Conservation (phyloP, 1,284 basidiomycete species). For the Pisolithus thermaeus region DNA sequence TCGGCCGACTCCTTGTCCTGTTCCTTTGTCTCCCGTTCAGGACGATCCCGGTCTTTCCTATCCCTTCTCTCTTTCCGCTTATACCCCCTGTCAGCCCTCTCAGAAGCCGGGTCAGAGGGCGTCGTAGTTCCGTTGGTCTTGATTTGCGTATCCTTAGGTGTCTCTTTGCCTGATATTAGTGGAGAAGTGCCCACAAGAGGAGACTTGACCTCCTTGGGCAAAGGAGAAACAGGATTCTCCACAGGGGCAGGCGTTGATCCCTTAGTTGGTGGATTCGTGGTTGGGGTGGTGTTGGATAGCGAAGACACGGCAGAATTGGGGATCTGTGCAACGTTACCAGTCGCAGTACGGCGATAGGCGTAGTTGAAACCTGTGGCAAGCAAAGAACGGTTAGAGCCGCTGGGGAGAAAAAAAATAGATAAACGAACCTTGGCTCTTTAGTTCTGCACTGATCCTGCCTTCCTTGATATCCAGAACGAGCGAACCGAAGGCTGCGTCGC, state of each 20-base stretch:
- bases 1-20: conserved; percentile 34
- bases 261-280: conserved; percentile 31
- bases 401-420: neutral
- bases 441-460: conserved; percentile 86
- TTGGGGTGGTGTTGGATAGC: conserved; percentile 24
- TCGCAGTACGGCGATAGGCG: conserved; percentile 76
- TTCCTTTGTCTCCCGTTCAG: conserved; percentile 27
- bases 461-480: conserved; percentile 88
- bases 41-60: conserved; percentile 46
- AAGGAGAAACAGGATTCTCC: conserved; percentile 37
- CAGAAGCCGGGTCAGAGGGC: conserved; percentile 21
- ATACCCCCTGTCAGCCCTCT: conserved; percentile 45
- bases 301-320: conserved; percentile 35
- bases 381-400: conserved; percentile 8
- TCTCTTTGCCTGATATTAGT: conserved; percentile 26
- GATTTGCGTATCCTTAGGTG: conserved; percentile 26
- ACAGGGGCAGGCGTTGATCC: conserved; percentile 32
- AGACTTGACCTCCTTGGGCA: conserved; percentile 29
- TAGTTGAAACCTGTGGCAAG: conserved; percentile 82
- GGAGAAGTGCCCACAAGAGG: conserved; percentile 21
- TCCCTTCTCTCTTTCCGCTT: conserved; percentile 58
- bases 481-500: conserved; percentile 90
- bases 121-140: conserved; percentile 39
- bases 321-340: conserved; percentile 37
- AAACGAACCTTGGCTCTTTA: conserved; percentile 80